Evolutionary conservation across 2,329 filamentous ascomycete species (phyloP).

Genomic region (Alternaria metachromatica): DNA sequence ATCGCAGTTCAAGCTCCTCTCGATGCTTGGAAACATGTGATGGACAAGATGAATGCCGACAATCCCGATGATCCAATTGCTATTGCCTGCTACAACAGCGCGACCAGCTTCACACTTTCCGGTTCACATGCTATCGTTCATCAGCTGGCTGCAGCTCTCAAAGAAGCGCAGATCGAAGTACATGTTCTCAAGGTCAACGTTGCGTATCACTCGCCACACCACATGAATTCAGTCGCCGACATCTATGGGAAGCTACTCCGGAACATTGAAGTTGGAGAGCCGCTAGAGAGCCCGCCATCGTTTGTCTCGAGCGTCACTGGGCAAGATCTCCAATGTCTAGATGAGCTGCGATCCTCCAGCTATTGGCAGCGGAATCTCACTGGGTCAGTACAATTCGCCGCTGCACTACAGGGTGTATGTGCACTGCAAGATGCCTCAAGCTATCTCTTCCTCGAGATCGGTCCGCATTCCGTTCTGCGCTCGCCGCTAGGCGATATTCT

Average conservation of each 20-base stretch:
- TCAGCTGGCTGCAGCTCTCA: constrained; percentile 37
- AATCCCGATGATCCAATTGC: constrained; percentile 7
- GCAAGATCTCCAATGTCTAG: neutral
- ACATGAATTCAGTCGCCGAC: constrained; percentile 43
- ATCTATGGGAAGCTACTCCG: constrained; percentile 19
- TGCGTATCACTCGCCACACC: constrained; percentile 54
- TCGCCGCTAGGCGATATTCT: constrained; percentile 17
- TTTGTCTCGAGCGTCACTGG: constrained; percentile 20
- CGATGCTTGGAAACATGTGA: constrained; percentile 1
- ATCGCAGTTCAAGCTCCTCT: constrained; percentile 28
- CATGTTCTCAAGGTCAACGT: constrained; percentile 49
- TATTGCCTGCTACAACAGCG: constrained; percentile 46
- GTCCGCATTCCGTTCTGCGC: constrained; percentile 23
- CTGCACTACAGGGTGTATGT: constrained; percentile 27
- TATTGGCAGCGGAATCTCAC: constrained; percentile 28
- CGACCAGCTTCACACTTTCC: constrained; percentile 29
- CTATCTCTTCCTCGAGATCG: constrained; percentile 23
- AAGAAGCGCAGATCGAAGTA: constrained; percentile 48
- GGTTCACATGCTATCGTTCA: constrained; percentile 41
- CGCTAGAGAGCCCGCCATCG: neutral
- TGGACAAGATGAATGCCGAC: constrained; percentile 9
- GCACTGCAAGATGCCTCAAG: neutral
- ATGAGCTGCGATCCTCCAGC: constrained; percentile 3
- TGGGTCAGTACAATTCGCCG: constrained; percentile 17
- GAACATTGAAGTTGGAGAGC: constrained; percentile 1